These are phyloP conservation scores for Pythium utonaiense DNA, from an alignment of 352 stramenopile species.

Conservation along the genomic window DNA sequence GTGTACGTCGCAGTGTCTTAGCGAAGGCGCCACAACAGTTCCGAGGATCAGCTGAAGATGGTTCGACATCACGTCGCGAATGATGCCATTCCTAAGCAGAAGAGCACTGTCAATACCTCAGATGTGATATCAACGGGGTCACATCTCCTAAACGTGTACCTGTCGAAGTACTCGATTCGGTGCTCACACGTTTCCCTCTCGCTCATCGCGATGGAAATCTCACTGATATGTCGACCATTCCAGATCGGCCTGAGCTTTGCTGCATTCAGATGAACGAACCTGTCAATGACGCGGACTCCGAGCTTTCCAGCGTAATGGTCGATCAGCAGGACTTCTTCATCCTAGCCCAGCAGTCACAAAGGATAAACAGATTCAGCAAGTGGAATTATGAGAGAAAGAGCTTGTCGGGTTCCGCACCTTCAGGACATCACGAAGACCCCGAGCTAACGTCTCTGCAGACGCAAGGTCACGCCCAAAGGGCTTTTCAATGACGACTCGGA, in stretches of 20 bases:
- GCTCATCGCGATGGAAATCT: constrained; percentile 54
- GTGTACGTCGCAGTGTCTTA: constrained; percentile 9
- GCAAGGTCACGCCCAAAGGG: constrained; percentile 63
- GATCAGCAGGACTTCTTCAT: constrained; percentile 78
- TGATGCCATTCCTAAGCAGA: constrained; percentile 48
- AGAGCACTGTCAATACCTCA: neutral
- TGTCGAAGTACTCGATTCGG: constrained; percentile 67
- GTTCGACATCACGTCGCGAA: constrained; percentile 83
- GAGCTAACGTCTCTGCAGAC: constrained; percentile 45
- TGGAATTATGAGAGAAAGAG: no score
- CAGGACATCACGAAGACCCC: constrained; percentile 34
- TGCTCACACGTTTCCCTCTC: constrained; percentile 62
- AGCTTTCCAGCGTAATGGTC: constrained; percentile 85
- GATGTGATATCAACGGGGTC: neutral
- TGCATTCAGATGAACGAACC: constrained; percentile 54
- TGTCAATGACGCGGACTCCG: constrained; percentile 48
- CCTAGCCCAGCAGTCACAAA: constrained; percentile 16
- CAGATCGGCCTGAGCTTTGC: constrained; percentile 29
- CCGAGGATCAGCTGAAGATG: constrained; percentile 68
- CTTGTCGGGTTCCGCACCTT: no score
- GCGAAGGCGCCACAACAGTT: constrained; percentile 31
- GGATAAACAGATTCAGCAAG: neutral
- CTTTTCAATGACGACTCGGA: constrained; percentile 80
- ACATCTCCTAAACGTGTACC: constrained; percentile 15
- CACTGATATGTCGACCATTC: constrained; percentile 23